Evolutionary conservation across 768 basidiomycete genomes (phyloP), one percentile per base, ranked within the genome.

Genomic region (Boletus rex-veris): DNA sequence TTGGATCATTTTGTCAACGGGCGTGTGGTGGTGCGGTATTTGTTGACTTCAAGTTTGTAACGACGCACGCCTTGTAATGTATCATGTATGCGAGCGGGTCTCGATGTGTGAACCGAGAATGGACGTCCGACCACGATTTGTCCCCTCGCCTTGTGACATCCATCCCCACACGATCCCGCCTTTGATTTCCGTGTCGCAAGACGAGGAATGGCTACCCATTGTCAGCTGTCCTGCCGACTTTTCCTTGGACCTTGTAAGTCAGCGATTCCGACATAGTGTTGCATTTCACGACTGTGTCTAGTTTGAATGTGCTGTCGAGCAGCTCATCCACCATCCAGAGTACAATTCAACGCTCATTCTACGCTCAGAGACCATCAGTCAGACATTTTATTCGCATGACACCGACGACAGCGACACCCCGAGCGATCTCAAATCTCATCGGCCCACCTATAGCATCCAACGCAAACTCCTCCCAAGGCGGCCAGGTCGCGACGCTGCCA

Each of bases 271-370:
- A 37, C 38, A 15, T 4, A 8, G 28, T 8, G 9, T 16, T 7
- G 11, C 8, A 41, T 8, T n/a, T 44, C 26, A 45, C 39, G 14
- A 36, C n/a, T 10, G 19, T 26, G 16, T 21, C 16, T 57, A 93
- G 91, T 97, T 97, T 64, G 81, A 88, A 58, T 64, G 68, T 1
- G 90, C 88, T 0, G 68, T 88, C 31, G 80, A 79, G 24, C 87
- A 91, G 57, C 75, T 96, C 16, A 75, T 93, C 7, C 80, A 88
- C 36, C 92, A 96, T 64, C 95, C 95, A 7, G 95, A 98, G 64
- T 91, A 92, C 67, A 96, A 95, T 65, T 92, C 92, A 0, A 88
- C 90, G 0, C 79, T 96, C 26, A 96, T 98, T 52, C 74, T 98
- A 16, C 83, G 95, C 2, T 89, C 93, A 0, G 90, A 96, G 37